These are phyloP conservation scores for Penicillium psychrofluorescens DNA, from an alignment of 495 filamentous ascomycete species.

Conservation along the genomic window DNA sequence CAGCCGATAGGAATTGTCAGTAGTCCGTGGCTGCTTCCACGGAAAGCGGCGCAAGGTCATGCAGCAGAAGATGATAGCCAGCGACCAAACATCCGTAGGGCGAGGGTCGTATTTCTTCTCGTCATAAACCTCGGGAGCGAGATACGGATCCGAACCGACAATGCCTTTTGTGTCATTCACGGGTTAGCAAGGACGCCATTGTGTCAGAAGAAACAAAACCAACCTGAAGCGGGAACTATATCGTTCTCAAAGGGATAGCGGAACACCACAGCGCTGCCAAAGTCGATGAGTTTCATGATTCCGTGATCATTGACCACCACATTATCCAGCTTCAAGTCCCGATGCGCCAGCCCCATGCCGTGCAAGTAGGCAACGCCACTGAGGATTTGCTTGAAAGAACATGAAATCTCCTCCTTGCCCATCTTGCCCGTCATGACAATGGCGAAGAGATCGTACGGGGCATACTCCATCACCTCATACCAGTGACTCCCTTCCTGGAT, in stretches of 20 bases:
- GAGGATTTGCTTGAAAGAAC: constrained; percentile 89
- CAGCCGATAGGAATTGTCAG: constrained; percentile 89
- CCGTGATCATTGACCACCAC: constrained; percentile 94
- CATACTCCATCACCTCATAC: constrained; percentile 99
- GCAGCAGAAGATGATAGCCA: constrained; percentile 98
- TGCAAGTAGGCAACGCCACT: constrained; percentile 97
- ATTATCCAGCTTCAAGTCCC: constrained; percentile 96
- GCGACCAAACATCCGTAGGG: constrained; percentile 92
- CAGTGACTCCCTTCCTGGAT: constrained; percentile 90
- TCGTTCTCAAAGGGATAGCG: constrained; percentile 95
- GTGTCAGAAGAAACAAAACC: constrained; percentile 18
- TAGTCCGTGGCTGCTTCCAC: constrained; percentile 90
- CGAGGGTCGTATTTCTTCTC: constrained; percentile 91
- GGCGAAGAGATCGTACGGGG: constrained; percentile 94
- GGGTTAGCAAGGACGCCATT: neutral
- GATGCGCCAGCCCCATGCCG: constrained; percentile 90
- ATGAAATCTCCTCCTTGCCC: constrained; percentile 82
- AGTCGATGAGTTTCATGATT: constrained; percentile 99
- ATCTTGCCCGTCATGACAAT: constrained; percentile 99
- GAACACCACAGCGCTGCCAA: constrained; percentile 95
- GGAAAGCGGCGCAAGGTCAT: constrained; percentile 95
- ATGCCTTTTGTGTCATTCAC: constrained; percentile 56
- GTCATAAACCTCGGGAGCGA: constrained; percentile 95
- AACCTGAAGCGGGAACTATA: constrained; percentile 80
- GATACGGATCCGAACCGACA: constrained; percentile 94